Conservation (phyloP, 2,329 filamentous ascomycete species). For the Periglandula ipomoeae region DNA sequence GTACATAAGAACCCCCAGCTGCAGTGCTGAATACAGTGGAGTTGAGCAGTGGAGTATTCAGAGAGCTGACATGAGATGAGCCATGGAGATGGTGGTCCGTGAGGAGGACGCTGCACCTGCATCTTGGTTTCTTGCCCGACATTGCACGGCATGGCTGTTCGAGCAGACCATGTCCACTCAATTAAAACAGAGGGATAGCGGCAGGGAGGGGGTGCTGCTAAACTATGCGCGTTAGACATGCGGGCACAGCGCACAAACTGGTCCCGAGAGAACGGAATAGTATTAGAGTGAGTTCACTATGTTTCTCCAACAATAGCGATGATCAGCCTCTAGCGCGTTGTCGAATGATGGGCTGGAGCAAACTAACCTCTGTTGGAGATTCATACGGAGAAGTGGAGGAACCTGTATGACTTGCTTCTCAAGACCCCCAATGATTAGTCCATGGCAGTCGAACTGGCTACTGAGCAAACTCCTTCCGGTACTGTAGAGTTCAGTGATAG, state of each 20-base stretch:
- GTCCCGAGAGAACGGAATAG: conserved; percentile 11
- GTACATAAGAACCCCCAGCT: too few species aligned
- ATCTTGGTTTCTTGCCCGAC: conserved; percentile 9
- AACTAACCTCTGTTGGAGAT: too few species aligned
- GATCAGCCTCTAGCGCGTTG: background rate
- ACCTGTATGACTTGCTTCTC: too few species aligned
- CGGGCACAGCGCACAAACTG: conserved; percentile 7
- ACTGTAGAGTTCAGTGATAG: too few species aligned
- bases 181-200: background rate
- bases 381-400: too few species aligned
- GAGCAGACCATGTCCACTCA: background rate
- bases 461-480: too few species aligned
- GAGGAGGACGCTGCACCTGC: conserved; percentile 6
- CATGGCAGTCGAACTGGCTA: background rate
- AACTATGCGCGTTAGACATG: conserved; percentile 1
- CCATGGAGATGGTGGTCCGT: conserved; percentile 7
- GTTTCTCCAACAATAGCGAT: background rate
- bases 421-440: background rate
- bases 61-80: conserved; percentile 12
- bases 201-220: background rate
- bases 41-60: conserved; percentile 1
- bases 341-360: too few species aligned
- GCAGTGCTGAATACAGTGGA: conserved; percentile 1
- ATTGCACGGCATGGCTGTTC: conserved; percentile 10
- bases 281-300: background rate